Evolutionary conservation across 306 rosid species (phyloP).

Genomic region (Prosopis cineraria): DNA sequence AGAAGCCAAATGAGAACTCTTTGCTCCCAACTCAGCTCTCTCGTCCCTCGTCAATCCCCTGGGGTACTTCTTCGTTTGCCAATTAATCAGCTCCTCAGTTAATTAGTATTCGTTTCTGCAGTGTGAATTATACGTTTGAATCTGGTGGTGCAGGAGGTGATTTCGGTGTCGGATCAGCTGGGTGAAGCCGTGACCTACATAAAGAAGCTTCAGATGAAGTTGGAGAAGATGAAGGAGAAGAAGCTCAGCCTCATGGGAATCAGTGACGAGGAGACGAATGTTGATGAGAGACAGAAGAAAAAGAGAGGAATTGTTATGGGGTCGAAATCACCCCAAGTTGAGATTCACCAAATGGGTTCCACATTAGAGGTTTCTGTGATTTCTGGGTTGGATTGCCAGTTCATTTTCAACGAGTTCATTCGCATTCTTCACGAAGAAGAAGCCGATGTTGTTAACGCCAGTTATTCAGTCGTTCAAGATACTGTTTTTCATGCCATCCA

Average conservation of each 20-base stretch:
- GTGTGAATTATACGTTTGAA: neutral
- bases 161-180: conserved; percentile 55
- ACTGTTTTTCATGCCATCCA: conserved; percentile 55
- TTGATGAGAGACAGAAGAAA: neutral
- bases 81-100: neutral
- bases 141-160: conserved; percentile 39
- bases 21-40: neutral
- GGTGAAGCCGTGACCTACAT: conserved; percentile 56
- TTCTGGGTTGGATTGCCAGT: conserved; percentile 55
- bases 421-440: conserved; percentile 58
- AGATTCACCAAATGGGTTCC: conserved; percentile 50
- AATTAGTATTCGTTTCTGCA: neutral
- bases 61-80: neutral
- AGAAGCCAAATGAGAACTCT: conserved; percentile 12
- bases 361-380: conserved; percentile 47
- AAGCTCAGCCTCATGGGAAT: conserved; percentile 38
- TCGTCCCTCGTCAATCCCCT: neutral
- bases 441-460: conserved; percentile 56
- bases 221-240: conserved; percentile 65
- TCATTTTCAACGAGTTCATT: conserved; percentile 46
- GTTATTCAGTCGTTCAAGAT: conserved; percentile 46
- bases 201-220: conserved; percentile 50
- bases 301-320: neutral
- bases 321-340: conserved; percentile 41
- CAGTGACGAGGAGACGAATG: neutral